Base-by-base conservation (phyloP, 108 stramenopile species). In the Stephanodiscus triporus region DNA sequence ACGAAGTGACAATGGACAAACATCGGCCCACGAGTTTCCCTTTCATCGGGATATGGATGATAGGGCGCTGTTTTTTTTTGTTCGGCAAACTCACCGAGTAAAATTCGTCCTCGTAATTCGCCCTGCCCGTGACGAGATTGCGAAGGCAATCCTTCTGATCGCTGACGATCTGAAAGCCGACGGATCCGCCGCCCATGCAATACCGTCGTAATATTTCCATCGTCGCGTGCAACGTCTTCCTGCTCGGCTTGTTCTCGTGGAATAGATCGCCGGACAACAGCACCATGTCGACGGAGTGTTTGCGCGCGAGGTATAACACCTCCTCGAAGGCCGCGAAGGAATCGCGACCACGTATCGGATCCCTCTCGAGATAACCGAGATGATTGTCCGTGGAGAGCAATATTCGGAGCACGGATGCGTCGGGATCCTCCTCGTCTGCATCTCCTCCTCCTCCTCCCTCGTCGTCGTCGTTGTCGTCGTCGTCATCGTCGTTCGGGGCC, bases 241-340 rank as follows among this genome's bases (percentile, higher is more conserved):
- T 86, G 20, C 83, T 88, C 9, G 99, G 99, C 74, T 97, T 96
- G 70, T 98, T 98, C 6, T 98, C 96, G 73, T 99, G 99, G 76
- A 99, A 99, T 2, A 99, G 75, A 78, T 99, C 98, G 2, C 99
- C 99, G 2, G 89, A 91, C 17, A 97, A 70, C 24, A 99, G 66
- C 0, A 97, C 97, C 73, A 97, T 84, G 74, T 99, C 99, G 14
- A 83, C 77, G 2, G 50, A 29, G 37, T 79, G 73, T 0, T 14
- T 27, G 24, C 89, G 91, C 13, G 95, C 94, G 20, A 91, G 62
- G 11, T 66, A 85, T 22, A 97, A 75, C 9, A 99, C 91, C 85
- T 98, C 97, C 74, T 98, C 98, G 55, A 99, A 86, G 27, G 97
- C 97, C 3, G 96, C 97, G 70, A 97, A 98, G 63, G 91, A 96